These are phyloP conservation scores for Cercophora newfieldiana DNA, from an alignment of 495 filamentous ascomycete species.

Conservation along the genomic window DNA sequence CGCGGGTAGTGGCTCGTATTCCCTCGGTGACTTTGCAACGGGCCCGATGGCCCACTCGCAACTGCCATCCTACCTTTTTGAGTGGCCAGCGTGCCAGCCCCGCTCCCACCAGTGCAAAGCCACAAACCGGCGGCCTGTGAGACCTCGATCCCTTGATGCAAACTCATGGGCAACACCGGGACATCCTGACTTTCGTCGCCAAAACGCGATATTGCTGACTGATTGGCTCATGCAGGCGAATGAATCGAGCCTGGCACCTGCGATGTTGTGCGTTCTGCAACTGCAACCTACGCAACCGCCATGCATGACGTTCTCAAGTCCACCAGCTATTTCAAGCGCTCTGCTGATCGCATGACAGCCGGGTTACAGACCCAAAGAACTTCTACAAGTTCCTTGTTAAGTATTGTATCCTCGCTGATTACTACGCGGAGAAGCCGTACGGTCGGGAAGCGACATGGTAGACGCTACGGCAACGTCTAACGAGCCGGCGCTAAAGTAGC, in stretches of 20 bases:
- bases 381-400: background rate
- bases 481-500: background rate
- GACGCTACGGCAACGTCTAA: background rate
- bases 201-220: background rate
- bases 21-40: background rate
- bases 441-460: no score
- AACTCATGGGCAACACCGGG: background rate
- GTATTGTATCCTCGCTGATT: background rate
- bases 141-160: background rate
- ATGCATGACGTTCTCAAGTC: background rate
- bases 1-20: background rate
- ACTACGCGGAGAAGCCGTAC: background rate
- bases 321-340: background rate
- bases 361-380: background rate
- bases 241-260: background rate
- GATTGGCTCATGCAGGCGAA: conserved; percentile 2
- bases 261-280: conserved; percentile 9
- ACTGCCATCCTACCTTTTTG: background rate
- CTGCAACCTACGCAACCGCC: background rate
- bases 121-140: background rate
- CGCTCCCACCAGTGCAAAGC: background rate
- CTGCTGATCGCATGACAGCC: background rate
- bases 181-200: no score
- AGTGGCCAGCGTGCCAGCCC: background rate
- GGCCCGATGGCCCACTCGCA: background rate